A percentile compares a stretch with the other conserved stretches of the same genome.
Evolutionary conservation across 2,329 filamentous ascomycete genomes (phyloP).

Genomic region (Tolypocladium sp.): DNA sequence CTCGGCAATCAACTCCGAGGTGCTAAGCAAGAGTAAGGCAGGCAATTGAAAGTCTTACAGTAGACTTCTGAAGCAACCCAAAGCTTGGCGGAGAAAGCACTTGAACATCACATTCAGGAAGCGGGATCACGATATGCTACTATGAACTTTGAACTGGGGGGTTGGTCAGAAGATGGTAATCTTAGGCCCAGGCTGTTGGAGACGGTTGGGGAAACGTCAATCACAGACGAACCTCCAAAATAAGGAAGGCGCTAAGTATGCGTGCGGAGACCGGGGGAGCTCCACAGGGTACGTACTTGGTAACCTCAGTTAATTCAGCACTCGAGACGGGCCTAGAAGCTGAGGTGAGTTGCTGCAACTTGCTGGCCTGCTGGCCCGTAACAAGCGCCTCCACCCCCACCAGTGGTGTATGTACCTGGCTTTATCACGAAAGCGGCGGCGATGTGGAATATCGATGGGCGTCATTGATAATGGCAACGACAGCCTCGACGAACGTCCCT

Average conservation of each 20-base stretch:
- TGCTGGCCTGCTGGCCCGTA: too few relatives aligned
- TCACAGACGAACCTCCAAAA: slow-evolving; percentile 7
- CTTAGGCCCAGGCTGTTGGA: neutral
- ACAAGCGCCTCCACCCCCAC: neutral
- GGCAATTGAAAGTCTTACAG: too few relatives aligned
- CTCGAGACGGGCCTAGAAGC: neutral
- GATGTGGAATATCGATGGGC: neutral
- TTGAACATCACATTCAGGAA: too few relatives aligned
- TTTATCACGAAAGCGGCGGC: neutral
- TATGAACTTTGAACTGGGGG: too few relatives aligned
- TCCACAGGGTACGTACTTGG: neutral
- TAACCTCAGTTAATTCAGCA: too few relatives aligned
- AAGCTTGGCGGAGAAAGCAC: too few relatives aligned
- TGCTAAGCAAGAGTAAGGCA: too few relatives aligned
- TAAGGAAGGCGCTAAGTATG: slow-evolving; percentile 5
- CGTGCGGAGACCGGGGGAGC: neutral
- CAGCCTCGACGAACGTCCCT: neutral
- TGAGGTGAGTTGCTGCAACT: neutral
- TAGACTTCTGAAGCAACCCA: too few relatives aligned
- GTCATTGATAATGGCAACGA: neutral
- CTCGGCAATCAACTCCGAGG: too few relatives aligned
- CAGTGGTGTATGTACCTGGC: neutral
- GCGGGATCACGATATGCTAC: too few relatives aligned
- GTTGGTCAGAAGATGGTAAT: too few relatives aligned
- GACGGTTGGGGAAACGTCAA: neutral